phyloP scores from a whole-genome alignment of 202 grass and related monocot genomes.

The Setaria italica region DNA sequence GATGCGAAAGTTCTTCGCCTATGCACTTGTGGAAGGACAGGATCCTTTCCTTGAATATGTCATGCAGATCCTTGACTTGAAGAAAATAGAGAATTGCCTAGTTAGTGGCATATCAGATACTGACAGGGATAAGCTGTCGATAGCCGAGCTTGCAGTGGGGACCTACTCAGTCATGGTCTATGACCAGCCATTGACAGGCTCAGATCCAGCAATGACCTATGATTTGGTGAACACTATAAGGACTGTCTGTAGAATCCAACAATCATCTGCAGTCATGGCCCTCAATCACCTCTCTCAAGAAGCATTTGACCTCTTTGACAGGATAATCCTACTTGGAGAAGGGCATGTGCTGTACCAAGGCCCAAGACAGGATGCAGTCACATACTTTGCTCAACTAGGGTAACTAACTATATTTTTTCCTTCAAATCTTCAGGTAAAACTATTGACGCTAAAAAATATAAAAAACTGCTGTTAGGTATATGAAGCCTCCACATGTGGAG shows the following conservation, averaged over 20 bases:
- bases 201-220: slow-evolving; percentile 40
- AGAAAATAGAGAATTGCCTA: slow-evolving; percentile 44
- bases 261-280: slow-evolving; percentile 46
- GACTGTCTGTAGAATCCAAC: slow-evolving; percentile 36
- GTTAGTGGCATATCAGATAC: slow-evolving; percentile 28
- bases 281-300: slow-evolving; percentile 41
- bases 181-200: slow-evolving; percentile 40
- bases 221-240: slow-evolving; percentile 28
- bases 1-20: slow-evolving; percentile 46
- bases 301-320: slow-evolving; percentile 36
- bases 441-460: not conserved
- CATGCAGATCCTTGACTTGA: slow-evolving; percentile 46
- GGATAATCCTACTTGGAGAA: slow-evolving; percentile 43
- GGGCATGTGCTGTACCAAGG: slow-evolving; percentile 47
- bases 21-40: slow-evolving; percentile 47
- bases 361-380: slow-evolving; percentile 36
- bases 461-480: slow-evolving; percentile 18
- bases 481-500: slow-evolving; percentile 32
- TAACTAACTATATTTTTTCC: not conserved
- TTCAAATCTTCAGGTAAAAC: not conserved
- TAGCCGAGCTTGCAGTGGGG: slow-evolving; percentile 37
- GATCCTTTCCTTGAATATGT: slow-evolving; percentile 49
- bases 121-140: slow-evolving; percentile 40
- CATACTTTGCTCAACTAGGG: slow-evolving; percentile 43
- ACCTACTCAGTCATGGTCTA: slow-evolving; percentile 46